Evolutionary conservation across 108 stramenopile species (phyloP).

Genomic region (Skeletonema costatum): DNA sequence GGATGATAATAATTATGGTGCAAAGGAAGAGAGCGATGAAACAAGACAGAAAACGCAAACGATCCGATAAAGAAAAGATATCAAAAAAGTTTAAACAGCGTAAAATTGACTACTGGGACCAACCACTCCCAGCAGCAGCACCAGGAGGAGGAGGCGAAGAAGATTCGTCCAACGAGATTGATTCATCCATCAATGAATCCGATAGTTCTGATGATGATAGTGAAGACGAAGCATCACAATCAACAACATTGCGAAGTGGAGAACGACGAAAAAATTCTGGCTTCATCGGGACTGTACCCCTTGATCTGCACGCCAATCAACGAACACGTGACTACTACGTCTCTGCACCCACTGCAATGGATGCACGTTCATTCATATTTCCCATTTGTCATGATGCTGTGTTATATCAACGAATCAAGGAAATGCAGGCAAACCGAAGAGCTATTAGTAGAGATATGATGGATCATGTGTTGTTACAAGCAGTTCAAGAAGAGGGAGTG

Average conservation of each 20-base stretch:
- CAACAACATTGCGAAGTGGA: constrained; percentile 7
- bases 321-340: constrained; percentile 65
- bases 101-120: constrained; percentile 78
- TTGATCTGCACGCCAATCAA: constrained; percentile 64
- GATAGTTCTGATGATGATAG: constrained; percentile 12
- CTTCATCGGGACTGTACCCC: constrained; percentile 51
- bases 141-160: constrained; percentile 5
- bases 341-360: constrained; percentile 56
- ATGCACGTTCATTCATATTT: constrained; percentile 78
- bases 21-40: constrained; percentile 10
- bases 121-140: constrained; percentile 61
- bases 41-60: constrained; percentile 13
- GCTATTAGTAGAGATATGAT: constrained; percentile 56
- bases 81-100: constrained; percentile 7
- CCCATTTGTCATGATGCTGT: constrained; percentile 84
- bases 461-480: constrained; percentile 52
- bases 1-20: background rate
- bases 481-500: constrained; percentile 58
- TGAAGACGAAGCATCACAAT: constrained; percentile 12
- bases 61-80: constrained; percentile 17
- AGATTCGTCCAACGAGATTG: background rate
- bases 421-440: constrained; percentile 67
- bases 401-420: constrained; percentile 69
- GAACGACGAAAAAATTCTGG: constrained; percentile 39
- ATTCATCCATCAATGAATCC: constrained; percentile 1